phyloP scores from a whole-genome alignment of 2,329 filamentous ascomycete species.

The Calonectria fujianensis region DNA sequence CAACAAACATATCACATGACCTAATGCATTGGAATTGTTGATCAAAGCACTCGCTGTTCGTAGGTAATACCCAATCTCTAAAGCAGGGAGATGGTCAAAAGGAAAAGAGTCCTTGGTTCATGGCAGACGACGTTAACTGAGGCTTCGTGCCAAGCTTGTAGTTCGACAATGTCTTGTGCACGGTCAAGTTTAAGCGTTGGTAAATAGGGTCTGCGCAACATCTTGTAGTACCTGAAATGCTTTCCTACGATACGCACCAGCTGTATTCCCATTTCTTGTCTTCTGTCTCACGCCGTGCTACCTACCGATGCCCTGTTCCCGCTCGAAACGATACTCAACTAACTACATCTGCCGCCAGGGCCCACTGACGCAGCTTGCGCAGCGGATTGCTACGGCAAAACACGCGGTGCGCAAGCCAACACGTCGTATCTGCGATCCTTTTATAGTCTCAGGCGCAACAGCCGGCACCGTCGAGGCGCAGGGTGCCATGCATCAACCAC shows the following conservation, averaged over 20 bases:
- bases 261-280: not conserved
- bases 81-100: not conserved
- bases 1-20: conserved; percentile 14
- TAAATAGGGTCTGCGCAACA: not conserved
- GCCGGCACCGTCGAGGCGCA: not conserved
- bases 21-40: not conserved
- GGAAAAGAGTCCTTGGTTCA: not conserved
- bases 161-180: not conserved
- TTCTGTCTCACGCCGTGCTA: not conserved
- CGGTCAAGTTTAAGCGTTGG: not conserved
- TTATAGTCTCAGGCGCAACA: not conserved
- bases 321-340: not conserved
- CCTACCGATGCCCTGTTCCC: not conserved
- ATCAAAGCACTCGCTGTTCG: not conserved
- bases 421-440: not conserved
- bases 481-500: not conserved
- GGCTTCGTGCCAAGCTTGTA: not conserved
- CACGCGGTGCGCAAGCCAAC: not conserved
- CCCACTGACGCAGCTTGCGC: not conserved
- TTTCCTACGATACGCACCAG: not conserved
- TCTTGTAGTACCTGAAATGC: not conserved
- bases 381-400: not conserved
- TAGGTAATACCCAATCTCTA: not conserved
- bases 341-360: conserved; percentile 9
- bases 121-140: not conserved